Conservation (phyloP, 305 asterid genomes). For the Salvia sclarea region DNA sequence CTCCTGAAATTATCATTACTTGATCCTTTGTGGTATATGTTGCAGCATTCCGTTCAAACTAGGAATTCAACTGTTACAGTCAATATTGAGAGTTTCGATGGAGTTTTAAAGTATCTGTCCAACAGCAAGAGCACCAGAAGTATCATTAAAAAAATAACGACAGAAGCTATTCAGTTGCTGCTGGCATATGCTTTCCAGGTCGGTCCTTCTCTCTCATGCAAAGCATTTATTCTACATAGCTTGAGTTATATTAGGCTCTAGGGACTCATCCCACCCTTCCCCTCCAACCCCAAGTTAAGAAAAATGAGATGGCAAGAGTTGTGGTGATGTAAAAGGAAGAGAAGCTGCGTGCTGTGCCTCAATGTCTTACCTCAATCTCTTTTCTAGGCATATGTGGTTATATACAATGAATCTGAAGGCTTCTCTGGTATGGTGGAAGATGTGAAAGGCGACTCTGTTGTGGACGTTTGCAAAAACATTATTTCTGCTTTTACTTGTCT, state of each 20-base stretch:
- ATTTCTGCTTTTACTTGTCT: slow-evolving; percentile 68
- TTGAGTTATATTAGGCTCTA: slow-evolving; percentile 10
- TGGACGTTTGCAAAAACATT: slow-evolving; percentile 59
- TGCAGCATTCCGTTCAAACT: slow-evolving; percentile 74
- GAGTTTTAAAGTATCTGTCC: slow-evolving; percentile 65
- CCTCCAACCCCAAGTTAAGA: background rate
- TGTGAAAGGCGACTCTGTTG: slow-evolving; percentile 39
- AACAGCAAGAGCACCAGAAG: slow-evolving; percentile 58
- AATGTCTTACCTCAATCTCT: slow-evolving; percentile 16
- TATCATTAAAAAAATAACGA: slow-evolving; percentile 61
- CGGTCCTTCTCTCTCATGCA: slow-evolving; percentile 28
- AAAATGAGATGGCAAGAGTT: slow-evolving; percentile 7
- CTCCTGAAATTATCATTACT: slow-evolving; percentile 10
- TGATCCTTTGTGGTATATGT: slow-evolving; percentile 22
- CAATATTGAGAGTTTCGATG: slow-evolving; percentile 51
- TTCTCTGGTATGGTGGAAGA: slow-evolving; percentile 40
- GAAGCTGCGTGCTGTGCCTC: background rate
- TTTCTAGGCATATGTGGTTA: slow-evolving; percentile 70
- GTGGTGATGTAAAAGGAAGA: background rate
- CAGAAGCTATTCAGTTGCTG: slow-evolving; percentile 68
- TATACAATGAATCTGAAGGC: slow-evolving; percentile 43
- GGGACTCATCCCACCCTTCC: slow-evolving; percentile 1
- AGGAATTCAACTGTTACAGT: slow-evolving; percentile 51
- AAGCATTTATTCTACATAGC: slow-evolving; percentile 3
- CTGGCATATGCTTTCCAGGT: slow-evolving; percentile 86